Evolutionary conservation across 805 yeast genomes (phyloP).

Genomic region (Saturnispora quitensis): DNA sequence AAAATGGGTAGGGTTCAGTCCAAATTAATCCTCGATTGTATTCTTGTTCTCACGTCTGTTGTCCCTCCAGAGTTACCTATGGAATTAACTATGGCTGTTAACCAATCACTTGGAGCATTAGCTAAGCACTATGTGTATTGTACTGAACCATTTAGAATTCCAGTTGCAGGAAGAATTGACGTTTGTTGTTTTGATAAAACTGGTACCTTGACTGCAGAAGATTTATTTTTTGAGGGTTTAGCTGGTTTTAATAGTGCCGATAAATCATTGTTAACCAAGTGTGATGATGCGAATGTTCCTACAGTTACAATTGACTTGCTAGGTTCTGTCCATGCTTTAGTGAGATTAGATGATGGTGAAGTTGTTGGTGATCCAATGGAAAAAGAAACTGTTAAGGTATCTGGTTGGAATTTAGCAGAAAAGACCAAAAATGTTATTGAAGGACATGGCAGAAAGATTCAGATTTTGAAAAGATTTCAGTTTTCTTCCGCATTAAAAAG

Average conservation of each 20-base stretch:
- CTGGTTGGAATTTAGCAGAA: conserved; percentile 74
- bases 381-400: conserved; percentile 83
- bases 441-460: conserved; percentile 36
- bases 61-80: conserved; percentile 98
- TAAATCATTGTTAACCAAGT: conserved; percentile 44
- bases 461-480: conserved; percentile 88
- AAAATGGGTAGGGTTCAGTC: conserved; percentile 92
- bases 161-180: conserved; percentile 95
- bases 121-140: conserved; percentile 86
- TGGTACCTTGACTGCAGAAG: conserved; percentile 96
- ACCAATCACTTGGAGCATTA: conserved; percentile 79
- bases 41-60: conserved; percentile 90
- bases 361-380: conserved; percentile 99
- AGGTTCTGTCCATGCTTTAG: conserved; percentile 96
- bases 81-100: conserved; percentile 98
- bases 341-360: conserved; percentile 90
- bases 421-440: conserved; percentile 55
- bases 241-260: conserved; percentile 63
- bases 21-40: conserved; percentile 89
- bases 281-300: conserved; percentile 52
- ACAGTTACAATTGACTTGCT: conserved; percentile 58
- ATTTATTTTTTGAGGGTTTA: conserved; percentile 89
- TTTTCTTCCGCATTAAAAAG: conserved; percentile 93
- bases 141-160: conserved; percentile 97
- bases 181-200: conserved; percentile 98